These are phyloP conservation scores for Skeletonema menzelii DNA, from an alignment of 108 stramenopile species.

Conservation along the genomic window DNA sequence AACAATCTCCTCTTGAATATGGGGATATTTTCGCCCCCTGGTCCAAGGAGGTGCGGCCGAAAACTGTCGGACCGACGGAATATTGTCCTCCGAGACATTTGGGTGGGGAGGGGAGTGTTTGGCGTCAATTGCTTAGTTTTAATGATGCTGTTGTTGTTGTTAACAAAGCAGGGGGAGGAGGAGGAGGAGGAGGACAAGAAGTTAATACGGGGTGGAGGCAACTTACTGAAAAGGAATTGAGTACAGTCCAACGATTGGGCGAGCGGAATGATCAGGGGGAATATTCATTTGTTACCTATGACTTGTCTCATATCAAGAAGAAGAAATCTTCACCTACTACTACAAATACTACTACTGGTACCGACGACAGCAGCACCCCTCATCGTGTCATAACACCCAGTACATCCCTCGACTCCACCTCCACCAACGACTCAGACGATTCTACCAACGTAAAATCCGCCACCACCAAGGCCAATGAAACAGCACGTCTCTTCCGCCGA, in stretches of 20 bases:
- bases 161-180: neutral
- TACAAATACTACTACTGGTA: neutral
- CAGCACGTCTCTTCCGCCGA: conserved; percentile 41
- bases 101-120: conserved; percentile 22
- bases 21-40: conserved; percentile 46
- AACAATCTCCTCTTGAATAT: conserved; percentile 41
- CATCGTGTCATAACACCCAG: neutral
- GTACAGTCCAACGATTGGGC: neutral
- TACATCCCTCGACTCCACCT: neutral
- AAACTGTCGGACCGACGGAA: conserved; percentile 18
- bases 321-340: too few relatives aligned
- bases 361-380: neutral
- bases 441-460: conserved; percentile 3
- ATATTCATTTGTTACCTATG: neutral
- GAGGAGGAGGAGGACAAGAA: neutral
- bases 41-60: conserved; percentile 13
- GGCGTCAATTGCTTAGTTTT: conserved; percentile 4
- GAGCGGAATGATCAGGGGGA: neutral
- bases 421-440: neutral
- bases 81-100: conserved; percentile 48
- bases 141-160: neutral
- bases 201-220: neutral
- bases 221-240: neutral
- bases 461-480: conserved; percentile 26
- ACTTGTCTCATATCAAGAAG: neutral